Percentiles rank a stretch among this genome's conserved stretches.
Conservation (phyloP, 805 yeast species). For the Candida palmyrensis region DNA sequence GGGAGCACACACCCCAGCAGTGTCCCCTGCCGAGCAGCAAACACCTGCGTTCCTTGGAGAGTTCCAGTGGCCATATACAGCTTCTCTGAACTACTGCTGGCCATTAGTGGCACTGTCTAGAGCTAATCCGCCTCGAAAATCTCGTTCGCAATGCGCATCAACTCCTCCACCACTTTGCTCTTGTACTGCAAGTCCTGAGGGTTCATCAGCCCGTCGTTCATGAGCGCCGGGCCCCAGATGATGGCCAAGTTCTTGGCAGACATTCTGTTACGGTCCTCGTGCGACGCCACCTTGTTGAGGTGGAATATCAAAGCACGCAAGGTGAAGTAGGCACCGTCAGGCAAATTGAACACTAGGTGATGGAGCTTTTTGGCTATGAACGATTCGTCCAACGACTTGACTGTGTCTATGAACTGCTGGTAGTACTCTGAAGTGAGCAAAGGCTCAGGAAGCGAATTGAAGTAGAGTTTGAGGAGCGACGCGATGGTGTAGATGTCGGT, state of each 20-base stretch:
- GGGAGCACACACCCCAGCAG: too few relatives aligned
- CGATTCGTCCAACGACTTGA: conserved; percentile 42
- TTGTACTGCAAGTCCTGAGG: conserved; percentile 72
- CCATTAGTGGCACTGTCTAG: too few relatives aligned
- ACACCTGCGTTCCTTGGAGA: not conserved
- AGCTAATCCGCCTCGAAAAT: conserved; percentile 49
- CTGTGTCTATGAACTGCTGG: conserved; percentile 61
- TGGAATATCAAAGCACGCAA: conserved; percentile 82
- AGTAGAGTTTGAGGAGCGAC: conserved; percentile 77
- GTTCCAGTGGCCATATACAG: not conserved
- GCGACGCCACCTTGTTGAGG: conserved; percentile 63
- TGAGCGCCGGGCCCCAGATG: conserved; percentile 91
- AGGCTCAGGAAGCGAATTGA: conserved; percentile 83
- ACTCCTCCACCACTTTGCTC: conserved; percentile 76
- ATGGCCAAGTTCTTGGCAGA: conserved; percentile 73
- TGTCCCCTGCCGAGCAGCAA: too few relatives aligned
- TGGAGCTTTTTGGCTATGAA: conserved; percentile 72
- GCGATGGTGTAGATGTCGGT: conserved; percentile 88
- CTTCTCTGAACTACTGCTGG: too few relatives aligned
- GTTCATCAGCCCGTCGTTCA: conserved; percentile 60
- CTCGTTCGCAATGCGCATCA: conserved; percentile 77
- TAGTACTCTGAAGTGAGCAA: conserved; percentile 63
- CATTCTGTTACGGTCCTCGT: conserved; percentile 72
- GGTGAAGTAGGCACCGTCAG: conserved; percentile 94
- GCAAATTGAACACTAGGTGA: conserved; percentile 80